Evolutionary conservation across 495 filamentous ascomycete species (phyloP).

Genomic region (Margaritispora aquatica): DNA sequence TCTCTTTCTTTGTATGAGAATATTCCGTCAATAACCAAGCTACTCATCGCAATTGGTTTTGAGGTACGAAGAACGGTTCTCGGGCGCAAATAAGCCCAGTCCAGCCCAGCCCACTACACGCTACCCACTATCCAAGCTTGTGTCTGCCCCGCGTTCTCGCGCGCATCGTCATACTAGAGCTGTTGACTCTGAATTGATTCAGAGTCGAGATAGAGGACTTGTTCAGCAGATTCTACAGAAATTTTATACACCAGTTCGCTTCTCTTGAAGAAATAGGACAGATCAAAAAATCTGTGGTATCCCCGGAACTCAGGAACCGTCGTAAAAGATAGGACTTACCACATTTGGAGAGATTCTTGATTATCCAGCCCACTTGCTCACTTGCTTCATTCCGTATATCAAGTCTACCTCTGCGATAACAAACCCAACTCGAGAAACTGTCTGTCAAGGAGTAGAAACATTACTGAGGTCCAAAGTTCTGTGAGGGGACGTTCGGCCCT

Average conservation of each 20-base stretch:
- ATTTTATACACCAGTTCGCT: no score
- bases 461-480: neutral
- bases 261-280: no score
- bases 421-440: no score
- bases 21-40: neutral
- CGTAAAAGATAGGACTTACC: no score
- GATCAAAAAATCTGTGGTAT: no score
- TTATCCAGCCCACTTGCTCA: no score
- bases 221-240: no score
- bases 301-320: no score
- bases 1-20: neutral
- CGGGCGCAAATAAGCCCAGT: neutral
- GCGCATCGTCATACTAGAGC: neutral
- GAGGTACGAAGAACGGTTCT: neutral
- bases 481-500: neutral
- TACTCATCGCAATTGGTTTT: neutral
- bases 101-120: neutral
- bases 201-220: neutral
- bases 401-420: no score
- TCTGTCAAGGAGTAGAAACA: no score
- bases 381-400: no score
- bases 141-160: neutral
- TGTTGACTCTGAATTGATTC: neutral
- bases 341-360: no score
- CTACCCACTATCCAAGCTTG: neutral